These are phyloP conservation scores for Quercus engelmannii DNA, from an alignment of 306 rosid species.

Conservation along the genomic window DNA sequence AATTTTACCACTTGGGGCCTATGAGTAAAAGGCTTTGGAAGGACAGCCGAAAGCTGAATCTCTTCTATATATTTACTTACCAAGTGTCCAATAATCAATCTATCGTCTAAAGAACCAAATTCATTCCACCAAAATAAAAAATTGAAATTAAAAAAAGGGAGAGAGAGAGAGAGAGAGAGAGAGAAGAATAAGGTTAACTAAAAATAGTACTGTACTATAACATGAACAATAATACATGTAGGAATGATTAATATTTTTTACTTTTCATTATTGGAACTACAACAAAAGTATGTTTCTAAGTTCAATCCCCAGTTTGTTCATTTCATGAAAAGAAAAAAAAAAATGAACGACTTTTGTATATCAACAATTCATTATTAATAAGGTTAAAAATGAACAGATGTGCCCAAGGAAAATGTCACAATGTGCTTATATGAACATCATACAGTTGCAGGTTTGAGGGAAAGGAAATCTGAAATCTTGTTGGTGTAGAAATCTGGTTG, in stretches of 20 bases:
- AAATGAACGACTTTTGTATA: background rate
- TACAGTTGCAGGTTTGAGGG: constrained; percentile 73
- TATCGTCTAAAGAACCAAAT: background rate
- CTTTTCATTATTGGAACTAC: background rate
- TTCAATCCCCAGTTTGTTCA: background rate
- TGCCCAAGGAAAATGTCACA: background rate
- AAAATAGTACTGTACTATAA: background rate
- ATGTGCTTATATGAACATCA: constrained; percentile 19
- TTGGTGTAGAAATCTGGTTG: constrained; percentile 91
- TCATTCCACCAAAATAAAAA: too few species aligned
- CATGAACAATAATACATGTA: background rate
- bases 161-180: too few species aligned
- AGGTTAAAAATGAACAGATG: background rate
- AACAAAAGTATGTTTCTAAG: background rate
- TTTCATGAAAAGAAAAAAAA: background rate
- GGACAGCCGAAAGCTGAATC: background rate
- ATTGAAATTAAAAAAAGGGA: too few species aligned
- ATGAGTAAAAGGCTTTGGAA: too few species aligned
- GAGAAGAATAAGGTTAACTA: background rate
- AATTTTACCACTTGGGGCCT: too few species aligned
- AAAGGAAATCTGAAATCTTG: constrained; percentile 81
- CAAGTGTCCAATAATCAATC: background rate
- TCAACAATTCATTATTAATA: background rate
- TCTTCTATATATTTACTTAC: background rate
- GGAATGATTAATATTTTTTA: background rate